A percentile compares a stretch with the other conserved stretches of the same genome.
These are phyloP conservation scores for Mucuna pruriens DNA, from an alignment of 306 rosid genomes.

Conservation along the genomic window DNA sequence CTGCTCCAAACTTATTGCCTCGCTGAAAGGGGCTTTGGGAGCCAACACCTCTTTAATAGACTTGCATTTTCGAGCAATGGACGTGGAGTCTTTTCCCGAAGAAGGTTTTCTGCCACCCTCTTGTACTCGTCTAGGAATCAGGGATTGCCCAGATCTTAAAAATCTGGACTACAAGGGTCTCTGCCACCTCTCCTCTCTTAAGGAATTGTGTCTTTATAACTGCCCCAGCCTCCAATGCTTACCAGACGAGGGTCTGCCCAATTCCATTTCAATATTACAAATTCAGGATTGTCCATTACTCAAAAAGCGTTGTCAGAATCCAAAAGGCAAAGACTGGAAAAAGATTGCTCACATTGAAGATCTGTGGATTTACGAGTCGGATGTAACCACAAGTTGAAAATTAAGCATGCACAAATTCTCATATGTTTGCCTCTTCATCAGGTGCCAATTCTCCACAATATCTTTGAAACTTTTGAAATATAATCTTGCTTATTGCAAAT, in stretches of 20 bases:
- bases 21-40: neutral
- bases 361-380: neutral
- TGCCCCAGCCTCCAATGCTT: neutral
- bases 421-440: neutral
- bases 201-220: fast-evolving
- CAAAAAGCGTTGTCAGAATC: too few relatives aligned
- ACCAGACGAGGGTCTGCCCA: neutral
- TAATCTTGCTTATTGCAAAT: neutral
- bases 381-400: neutral
- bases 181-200: neutral
- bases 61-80: neutral
- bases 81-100: neutral
- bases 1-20: neutral
- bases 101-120: neutral
- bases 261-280: too few relatives aligned
- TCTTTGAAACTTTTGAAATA: neutral
- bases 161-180: neutral
- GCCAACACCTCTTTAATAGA: neutral
- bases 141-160: neutral
- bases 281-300: too few relatives aligned
- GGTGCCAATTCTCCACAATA: neutral
- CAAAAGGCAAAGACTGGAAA: too few relatives aligned
- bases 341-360: too few relatives aligned
- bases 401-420: neutral
- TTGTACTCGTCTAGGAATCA: neutral